Evolutionary conservation across 306 rosid species (phyloP), one percentile per base, ranked within the genome.

Genomic region (Comarum palustre): DNA sequence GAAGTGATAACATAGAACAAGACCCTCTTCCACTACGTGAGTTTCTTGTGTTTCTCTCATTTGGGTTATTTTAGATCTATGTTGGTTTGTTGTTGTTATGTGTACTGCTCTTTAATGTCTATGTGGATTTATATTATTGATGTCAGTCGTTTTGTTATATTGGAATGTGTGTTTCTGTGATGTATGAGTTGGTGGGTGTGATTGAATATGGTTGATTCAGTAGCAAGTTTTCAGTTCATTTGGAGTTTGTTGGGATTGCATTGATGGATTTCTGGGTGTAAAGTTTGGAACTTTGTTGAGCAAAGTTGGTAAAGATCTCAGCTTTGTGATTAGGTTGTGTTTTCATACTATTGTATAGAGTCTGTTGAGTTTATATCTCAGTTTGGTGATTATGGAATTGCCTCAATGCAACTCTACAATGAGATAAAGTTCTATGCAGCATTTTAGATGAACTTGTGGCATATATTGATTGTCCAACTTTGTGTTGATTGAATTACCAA

Each of bases 251-350:
- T 15, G 19, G 12, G 66, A 34, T 32, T 70, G 47, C 32, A 16
- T 36, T 9, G 73, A 31, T 69, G 61, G 46, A 50, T 48, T n/a
- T 27, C 17, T 19, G 19, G 16, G 15, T 58, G 67, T 9, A 72
- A 17, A 19, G 31, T 58, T 41, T 58, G 12, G 11, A 17, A 27
- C 12, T 27, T 42, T 42, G 27, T 32, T 14, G 9, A 68, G 29
- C 4, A 2, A 11, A 47, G 60, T 45, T 57, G 29, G 75, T 72
- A 42, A 72, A 72, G 75, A 19, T 13, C 13, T 22, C 57, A 11
- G 31, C 75, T 72, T 72, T 13, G 48, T 72, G 43, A 27, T 27
- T 42, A 67, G 32, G n/a, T 32, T 59, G 57, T 27, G 68, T 72
- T 59, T 72, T 72, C 17, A 0, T 22, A 17, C 54, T 41, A 41